These are phyloP conservation scores for Mucor saturninus DNA, from an alignment of 371 early-diverging fungal genomes.

Conservation along the genomic window DNA sequence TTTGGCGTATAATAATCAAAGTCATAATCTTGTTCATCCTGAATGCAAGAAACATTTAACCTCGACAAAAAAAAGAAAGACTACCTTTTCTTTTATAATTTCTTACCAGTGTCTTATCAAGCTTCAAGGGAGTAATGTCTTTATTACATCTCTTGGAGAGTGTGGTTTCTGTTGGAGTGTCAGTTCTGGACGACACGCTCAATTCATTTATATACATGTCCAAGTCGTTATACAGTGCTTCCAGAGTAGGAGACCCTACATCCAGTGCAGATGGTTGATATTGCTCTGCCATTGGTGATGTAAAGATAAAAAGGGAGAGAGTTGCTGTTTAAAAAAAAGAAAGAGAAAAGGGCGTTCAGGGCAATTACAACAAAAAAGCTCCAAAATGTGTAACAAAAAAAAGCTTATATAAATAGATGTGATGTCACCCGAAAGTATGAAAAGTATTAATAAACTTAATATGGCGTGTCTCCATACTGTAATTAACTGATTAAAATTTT, in stretches of 20 bases:
- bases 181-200: background rate
- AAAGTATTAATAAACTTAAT: no score
- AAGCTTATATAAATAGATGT: no score
- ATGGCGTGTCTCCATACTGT: no score
- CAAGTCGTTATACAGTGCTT: conserved; percentile 41
- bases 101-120: conserved; percentile 12
- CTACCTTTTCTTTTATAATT: background rate
- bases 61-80: background rate
- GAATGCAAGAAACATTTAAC: no score
- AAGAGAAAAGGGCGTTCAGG: conserved; percentile 8
- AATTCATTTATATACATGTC: conserved; percentile 45
- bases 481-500: no score
- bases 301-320: background rate
- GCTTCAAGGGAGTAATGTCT: conserved; percentile 22
- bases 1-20: background rate
- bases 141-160: background rate
- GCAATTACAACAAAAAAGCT: background rate
- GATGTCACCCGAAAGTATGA: no score
- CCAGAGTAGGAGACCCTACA: conserved; percentile 33
- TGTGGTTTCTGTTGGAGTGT: background rate
- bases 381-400: no score
- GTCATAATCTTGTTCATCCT: conserved; percentile 6
- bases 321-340: background rate
- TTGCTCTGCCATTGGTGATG: conserved; percentile 7
- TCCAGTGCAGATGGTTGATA: conserved; percentile 3